A percentile compares a stretch with the other conserved stretches of the same genome.
phyloP scores from a whole-genome alignment of 192 early-diverging fungal species.

The Backusella psychrophila region DNA sequence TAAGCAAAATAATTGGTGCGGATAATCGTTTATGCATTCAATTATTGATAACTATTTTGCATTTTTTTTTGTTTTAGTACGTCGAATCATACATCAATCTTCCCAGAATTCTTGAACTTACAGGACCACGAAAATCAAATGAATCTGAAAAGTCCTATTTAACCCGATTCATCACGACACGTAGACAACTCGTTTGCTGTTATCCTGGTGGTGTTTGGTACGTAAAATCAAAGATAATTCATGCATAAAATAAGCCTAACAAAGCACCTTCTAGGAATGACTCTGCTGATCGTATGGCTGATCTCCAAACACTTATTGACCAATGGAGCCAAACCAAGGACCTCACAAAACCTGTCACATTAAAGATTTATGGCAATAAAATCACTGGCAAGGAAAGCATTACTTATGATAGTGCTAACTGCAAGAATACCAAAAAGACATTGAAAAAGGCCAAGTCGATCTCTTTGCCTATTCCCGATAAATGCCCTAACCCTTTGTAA shows the following conservation, averaged over 20 bases:
- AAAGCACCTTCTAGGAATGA: conserved; percentile 1
- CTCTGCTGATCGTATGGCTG: conserved; percentile 33
- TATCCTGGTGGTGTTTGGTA: conserved; percentile 31
- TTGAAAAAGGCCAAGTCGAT: neutral
- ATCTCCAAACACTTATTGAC: conserved; percentile 26
- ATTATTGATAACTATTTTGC: neutral
- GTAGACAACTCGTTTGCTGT: conserved; percentile 35
- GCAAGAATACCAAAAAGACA: conserved; percentile 2
- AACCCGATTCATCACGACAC: conserved; percentile 28
- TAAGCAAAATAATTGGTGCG: neutral
- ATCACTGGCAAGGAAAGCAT: conserved; percentile 35
- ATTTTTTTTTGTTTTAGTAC: conserved; percentile 18
- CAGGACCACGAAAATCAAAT: conserved; percentile 19
- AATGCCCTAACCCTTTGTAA: neutral
- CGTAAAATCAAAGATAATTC: neutral
- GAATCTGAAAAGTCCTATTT: conserved; percentile 31
- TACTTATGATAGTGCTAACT: conserved; percentile 12
- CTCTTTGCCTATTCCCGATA: conserved; percentile 8
- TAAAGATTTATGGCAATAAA: conserved; percentile 22
- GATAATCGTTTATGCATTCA: conserved; percentile 4
- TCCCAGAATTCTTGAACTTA: conserved; percentile 29
- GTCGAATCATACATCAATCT: conserved; percentile 35
- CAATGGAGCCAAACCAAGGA: conserved; percentile 27
- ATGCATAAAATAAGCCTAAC: neutral
- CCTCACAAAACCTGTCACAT: conserved; percentile 10